phyloP scores from a whole-genome alignment of 2,329 filamentous ascomycete genomes.

The Penicillium sclerotiorum region DNA sequence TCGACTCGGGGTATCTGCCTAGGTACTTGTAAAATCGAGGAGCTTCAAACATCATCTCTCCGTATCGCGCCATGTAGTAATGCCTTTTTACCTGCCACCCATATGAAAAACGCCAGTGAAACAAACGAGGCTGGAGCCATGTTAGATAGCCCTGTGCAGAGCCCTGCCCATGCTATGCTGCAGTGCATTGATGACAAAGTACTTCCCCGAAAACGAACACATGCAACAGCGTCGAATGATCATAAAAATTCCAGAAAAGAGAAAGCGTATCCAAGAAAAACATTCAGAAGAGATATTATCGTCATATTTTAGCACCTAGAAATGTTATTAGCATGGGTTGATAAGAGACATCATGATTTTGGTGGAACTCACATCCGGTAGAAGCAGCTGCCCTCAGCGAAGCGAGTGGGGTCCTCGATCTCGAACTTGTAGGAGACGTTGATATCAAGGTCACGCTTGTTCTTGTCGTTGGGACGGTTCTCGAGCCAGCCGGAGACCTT shows the following conservation, averaged over 20 bases:
- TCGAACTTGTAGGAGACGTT: constrained; percentile 79
- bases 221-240: constrained; percentile 18
- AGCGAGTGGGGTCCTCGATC: constrained; percentile 71
- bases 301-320: constrained; percentile 26
- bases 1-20: constrained; percentile 55
- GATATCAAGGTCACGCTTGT: constrained; percentile 93
- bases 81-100: constrained; percentile 43
- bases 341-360: neutral
- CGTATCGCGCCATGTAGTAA: constrained; percentile 43
- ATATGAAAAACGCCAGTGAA: constrained; percentile 26
- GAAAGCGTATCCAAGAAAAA: neutral
- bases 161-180: constrained; percentile 35
- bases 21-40: constrained; percentile 42
- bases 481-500: constrained; percentile 71
- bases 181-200: constrained; percentile 25
- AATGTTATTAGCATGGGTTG: neutral
- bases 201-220: constrained; percentile 24
- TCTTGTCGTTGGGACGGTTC: constrained; percentile 90
- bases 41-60: constrained; percentile 47
- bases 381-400: constrained; percentile 68
- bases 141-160: constrained; percentile 29
- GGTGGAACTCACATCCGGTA: constrained; percentile 67
- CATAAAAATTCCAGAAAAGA: constrained; percentile 19
- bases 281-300: neutral
- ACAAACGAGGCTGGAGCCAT: constrained; percentile 37